A percentile compares a stretch with the other conserved stretches of the same genome.
Conservation (phyloP, 148 eudicot species). For the Rheum nobile region DNA sequence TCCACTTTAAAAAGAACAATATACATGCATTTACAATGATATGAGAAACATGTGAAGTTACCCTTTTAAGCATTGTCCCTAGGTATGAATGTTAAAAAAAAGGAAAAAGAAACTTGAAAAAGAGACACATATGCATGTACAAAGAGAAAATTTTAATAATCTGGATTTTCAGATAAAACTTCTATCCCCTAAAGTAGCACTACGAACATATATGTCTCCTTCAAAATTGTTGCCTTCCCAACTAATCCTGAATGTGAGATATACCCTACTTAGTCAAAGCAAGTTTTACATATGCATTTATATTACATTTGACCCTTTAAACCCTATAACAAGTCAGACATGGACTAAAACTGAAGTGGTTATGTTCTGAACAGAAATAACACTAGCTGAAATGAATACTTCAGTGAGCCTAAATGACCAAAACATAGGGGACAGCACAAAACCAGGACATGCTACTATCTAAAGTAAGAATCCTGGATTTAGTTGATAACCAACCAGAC, state of each 20-base stretch:
- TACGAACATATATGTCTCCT: neutral
- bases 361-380: neutral
- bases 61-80: neutral
- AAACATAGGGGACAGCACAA: neutral
- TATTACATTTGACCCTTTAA: neutral
- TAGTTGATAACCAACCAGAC: conserved; percentile 27
- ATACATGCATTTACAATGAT: neutral
- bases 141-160: neutral
- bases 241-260: neutral
- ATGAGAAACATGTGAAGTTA: neutral
- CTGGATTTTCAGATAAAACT: neutral
- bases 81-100: neutral
- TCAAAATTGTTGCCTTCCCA: neutral
- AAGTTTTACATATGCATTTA: neutral
- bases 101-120: neutral
- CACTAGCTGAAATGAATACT: neutral
- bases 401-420: neutral
- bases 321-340: neutral
- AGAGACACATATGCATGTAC: neutral
- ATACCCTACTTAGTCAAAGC: neutral
- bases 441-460: neutral
- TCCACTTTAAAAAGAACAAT: neutral
- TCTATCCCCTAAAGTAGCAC: neutral
- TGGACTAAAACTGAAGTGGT: neutral
- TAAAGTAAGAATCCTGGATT: neutral